Percentiles rank a stretch among this genome's conserved stretches.
phyloP scores from a whole-genome alignment of 1,284 basidiomycete genomes.

The Sporisorium sorghi region DNA sequence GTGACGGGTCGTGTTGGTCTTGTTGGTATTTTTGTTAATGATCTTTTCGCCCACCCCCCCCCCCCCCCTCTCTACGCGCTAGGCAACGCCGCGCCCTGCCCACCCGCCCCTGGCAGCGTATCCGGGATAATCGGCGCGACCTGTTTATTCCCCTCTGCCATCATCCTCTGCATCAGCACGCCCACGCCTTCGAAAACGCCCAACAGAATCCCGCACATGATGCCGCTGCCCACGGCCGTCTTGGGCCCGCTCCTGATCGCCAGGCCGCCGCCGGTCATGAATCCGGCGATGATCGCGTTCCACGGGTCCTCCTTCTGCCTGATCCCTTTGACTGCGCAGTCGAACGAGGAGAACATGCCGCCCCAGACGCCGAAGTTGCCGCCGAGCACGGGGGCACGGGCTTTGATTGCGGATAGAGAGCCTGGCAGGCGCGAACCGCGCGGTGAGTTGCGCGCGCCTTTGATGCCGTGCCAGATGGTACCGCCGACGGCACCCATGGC shows the following conservation, averaged over 20 bases:
- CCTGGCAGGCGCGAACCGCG: constrained; percentile 92
- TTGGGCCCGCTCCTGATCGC: constrained; percentile 92
- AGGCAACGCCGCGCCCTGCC: constrained; percentile 14
- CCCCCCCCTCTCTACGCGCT: constrained; percentile 12
- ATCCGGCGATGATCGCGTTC: constrained; percentile 98
- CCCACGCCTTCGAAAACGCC: constrained; percentile 90
- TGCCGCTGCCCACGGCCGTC: constrained; percentile 87
- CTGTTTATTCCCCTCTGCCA: constrained; percentile 78
- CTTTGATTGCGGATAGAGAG: constrained; percentile 95
- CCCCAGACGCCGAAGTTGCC: constrained; percentile 99
- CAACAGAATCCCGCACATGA: constrained; percentile 94
- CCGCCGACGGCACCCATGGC: constrained; percentile 95
- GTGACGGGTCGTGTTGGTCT: no score
- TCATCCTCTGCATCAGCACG: constrained; percentile 83
- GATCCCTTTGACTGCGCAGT: constrained; percentile 94
- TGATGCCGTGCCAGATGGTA: constrained; percentile 98
- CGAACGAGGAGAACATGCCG: constrained; percentile 81
- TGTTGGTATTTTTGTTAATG: no score
- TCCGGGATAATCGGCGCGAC: constrained; percentile 59
- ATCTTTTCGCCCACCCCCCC: no score
- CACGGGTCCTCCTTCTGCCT: constrained; percentile 99
- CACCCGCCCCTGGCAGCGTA: constrained; percentile 34
- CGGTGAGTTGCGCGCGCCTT: constrained; percentile 96
- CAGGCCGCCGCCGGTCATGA: constrained; percentile 96
- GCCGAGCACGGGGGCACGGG: constrained; percentile 95